Percentiles rank a stretch among this genome's conserved stretches.
Evolutionary conservation across 306 rosid species (phyloP).

Genomic region (Cicer yamashitae): DNA sequence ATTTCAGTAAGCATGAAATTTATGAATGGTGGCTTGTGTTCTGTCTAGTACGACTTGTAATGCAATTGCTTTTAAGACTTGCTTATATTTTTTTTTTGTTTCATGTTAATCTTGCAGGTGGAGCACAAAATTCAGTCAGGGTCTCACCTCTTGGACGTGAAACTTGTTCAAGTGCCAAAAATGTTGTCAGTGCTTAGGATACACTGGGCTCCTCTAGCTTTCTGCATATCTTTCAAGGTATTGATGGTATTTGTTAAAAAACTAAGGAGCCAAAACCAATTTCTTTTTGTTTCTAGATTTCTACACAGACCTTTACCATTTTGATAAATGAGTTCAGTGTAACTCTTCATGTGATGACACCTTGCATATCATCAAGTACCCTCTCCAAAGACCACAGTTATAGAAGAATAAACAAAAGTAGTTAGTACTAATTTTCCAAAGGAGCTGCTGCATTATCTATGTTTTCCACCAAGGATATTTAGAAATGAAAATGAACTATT

Average conservation of each 20-base stretch:
- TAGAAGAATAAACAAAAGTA: slow-evolving; percentile 21
- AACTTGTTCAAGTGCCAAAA: slow-evolving; percentile 92
- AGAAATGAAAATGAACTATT: background rate
- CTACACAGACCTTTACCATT: slow-evolving; percentile 2
- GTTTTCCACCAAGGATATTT: slow-evolving; percentile 15
- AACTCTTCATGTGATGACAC: background rate
- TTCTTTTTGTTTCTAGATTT: background rate
- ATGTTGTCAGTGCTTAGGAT: slow-evolving; percentile 75
- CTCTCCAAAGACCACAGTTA: background rate
- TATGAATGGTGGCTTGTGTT: slow-evolving; percentile 12
- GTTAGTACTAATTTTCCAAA: slow-evolving; percentile 13
- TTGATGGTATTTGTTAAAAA: slow-evolving; percentile 22
- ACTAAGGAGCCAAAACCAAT: background rate
- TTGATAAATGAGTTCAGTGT: slow-evolving; percentile 30
- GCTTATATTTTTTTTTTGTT: background rate
- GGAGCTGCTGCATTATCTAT: slow-evolving; percentile 22
- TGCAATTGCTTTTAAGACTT: background rate
- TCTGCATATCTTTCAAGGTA: slow-evolving; percentile 94
- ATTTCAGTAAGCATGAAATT: slow-evolving; percentile 12
- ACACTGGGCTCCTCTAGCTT: slow-evolving; percentile 84
- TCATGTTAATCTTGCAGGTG: slow-evolving; percentile 59
- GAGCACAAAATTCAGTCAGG: slow-evolving; percentile 96
- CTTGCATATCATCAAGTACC: slow-evolving; percentile 10
- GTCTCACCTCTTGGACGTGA: slow-evolving; percentile 79
- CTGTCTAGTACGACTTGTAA: slow-evolving; percentile 6